Evolutionary conservation across 2,329 filamentous ascomycete species (phyloP).

Genomic region (Pseudohalonectria lignicola): DNA sequence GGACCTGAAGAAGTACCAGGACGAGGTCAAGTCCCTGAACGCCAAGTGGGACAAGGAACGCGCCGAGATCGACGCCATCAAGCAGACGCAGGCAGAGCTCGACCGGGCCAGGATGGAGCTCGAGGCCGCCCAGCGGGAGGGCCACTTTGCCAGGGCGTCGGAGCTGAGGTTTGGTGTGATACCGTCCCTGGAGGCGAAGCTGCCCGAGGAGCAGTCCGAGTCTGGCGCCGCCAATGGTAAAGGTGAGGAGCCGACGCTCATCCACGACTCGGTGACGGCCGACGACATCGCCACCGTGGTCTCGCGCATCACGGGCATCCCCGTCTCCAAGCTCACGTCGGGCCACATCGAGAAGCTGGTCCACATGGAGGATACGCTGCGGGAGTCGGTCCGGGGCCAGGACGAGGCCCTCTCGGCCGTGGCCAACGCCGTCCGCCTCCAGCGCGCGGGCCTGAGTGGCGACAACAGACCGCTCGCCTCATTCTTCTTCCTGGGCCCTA

Average conservation of each 20-base stretch:
- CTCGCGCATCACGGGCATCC: conserved; percentile 83
- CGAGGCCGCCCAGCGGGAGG: conserved; percentile 76
- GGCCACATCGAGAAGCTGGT: conserved; percentile 92
- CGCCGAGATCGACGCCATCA: conserved; percentile 74
- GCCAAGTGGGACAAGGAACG: conserved; percentile 87
- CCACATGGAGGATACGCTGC: conserved; percentile 85
- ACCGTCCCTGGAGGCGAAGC: conserved; percentile 64
- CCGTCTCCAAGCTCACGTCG: conserved; percentile 81
- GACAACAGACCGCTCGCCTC: conserved; percentile 86
- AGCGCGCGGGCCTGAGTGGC: conserved; percentile 81
- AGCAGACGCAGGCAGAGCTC: conserved; percentile 77
- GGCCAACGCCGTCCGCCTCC: conserved; percentile 85
- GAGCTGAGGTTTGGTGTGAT: conserved; percentile 85
- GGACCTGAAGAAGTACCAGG: conserved; percentile 64
- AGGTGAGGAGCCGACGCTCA: conserved; percentile 42
- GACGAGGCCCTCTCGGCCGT: conserved; percentile 89
- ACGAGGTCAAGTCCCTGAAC: conserved; percentile 63
- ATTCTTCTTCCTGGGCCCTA: conserved; percentile 96
- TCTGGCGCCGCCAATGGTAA: conserved; percentile 12
- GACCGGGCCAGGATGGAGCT: conserved; percentile 78
- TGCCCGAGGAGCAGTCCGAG: conserved; percentile 61
- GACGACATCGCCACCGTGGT: conserved; percentile 93
- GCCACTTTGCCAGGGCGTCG: conserved; percentile 82
- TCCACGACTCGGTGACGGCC: conserved; percentile 89
- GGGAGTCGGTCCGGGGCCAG: conserved; percentile 78